phyloP scores from a whole-genome alignment of 2,329 filamentous ascomycete genomes.

The Incumbomyces lentus region DNA sequence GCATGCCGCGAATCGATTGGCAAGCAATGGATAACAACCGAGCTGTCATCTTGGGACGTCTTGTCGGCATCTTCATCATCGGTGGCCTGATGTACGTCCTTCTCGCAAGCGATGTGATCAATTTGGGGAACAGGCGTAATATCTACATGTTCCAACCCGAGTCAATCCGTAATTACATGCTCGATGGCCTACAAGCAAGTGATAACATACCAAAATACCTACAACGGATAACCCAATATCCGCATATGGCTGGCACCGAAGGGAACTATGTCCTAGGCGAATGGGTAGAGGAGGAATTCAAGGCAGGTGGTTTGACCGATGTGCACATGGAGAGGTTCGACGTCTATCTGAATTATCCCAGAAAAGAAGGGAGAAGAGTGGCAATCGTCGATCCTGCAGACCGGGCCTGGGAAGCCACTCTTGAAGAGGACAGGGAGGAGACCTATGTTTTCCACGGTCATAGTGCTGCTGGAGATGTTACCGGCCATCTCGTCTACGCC shows the following conservation, averaged over 20 bases:
- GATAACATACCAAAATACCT: conserved; percentile 62
- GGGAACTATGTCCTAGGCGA: conserved; percentile 78
- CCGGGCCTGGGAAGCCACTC: conserved; percentile 62
- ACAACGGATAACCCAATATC: conserved; percentile 67
- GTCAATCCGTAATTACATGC: conserved; percentile 63
- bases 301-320: conserved; percentile 57
- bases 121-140: conserved; percentile 49
- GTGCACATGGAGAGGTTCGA: conserved; percentile 68
- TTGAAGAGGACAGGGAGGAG: conserved; percentile 73
- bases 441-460: conserved; percentile 79
- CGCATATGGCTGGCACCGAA: conserved; percentile 88
- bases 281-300: conserved; percentile 72
- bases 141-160: conserved; percentile 70
- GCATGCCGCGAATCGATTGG: conserved; percentile 26
- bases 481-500: conserved; percentile 77
- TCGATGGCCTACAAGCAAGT: conserved; percentile 57
- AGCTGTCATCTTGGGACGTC: conserved; percentile 60
- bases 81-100: conserved; percentile 70
- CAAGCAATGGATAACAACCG: conserved; percentile 38
- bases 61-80: conserved; percentile 66
- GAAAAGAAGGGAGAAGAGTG: conserved; percentile 62
- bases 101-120: conserved; percentile 76
- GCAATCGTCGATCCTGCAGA: conserved; percentile 65
- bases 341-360: conserved; percentile 90
- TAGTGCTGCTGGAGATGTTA: conserved; percentile 76